Evolutionary conservation across 2,329 filamentous ascomycete genomes (phyloP).

Genomic region (Fusarium hostae): DNA sequence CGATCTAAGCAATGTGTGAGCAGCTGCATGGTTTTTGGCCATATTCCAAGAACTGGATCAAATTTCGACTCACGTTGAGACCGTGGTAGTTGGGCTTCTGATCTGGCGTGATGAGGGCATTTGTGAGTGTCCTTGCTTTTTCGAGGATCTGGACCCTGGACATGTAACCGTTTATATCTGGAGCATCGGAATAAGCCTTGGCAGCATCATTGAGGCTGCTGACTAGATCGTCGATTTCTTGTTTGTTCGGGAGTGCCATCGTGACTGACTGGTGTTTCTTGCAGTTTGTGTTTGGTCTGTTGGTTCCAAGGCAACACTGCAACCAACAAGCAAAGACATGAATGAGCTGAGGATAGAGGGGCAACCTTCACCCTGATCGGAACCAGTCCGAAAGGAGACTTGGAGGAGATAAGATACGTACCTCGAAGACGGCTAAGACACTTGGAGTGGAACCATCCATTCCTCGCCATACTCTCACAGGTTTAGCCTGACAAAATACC

Average conservation of each 20-base stretch:
- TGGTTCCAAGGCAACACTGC: neutral
- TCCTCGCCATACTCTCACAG: neutral
- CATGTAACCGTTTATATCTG: constrained; percentile 41
- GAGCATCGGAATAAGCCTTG: constrained; percentile 39
- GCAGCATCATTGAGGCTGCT: constrained; percentile 28
- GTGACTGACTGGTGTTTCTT: neutral
- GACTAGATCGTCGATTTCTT: constrained; percentile 38
- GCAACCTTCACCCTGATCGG: neutral
- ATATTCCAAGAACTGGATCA: rapidly evolving
- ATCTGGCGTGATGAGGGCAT: constrained; percentile 44
- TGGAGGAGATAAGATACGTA: neutral
- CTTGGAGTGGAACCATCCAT: neutral
- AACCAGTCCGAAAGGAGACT: neutral
- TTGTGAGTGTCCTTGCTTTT: constrained; percentile 43
- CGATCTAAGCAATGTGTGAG: constrained; percentile 38
- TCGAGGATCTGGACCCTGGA: constrained; percentile 44
- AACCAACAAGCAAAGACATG: neutral
- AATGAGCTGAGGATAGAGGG: neutral
- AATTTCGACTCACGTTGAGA: constrained; percentile 41
- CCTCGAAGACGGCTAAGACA: neutral
- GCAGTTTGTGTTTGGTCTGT: neutral
- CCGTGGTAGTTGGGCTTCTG: constrained; percentile 49
- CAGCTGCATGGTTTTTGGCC: rapidly evolving
- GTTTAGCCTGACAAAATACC: neutral
- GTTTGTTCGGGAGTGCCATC: constrained; percentile 34